Base-by-base conservation (phyloP, 768 basidiomycete species). In the Kwoniella pini region DNA sequence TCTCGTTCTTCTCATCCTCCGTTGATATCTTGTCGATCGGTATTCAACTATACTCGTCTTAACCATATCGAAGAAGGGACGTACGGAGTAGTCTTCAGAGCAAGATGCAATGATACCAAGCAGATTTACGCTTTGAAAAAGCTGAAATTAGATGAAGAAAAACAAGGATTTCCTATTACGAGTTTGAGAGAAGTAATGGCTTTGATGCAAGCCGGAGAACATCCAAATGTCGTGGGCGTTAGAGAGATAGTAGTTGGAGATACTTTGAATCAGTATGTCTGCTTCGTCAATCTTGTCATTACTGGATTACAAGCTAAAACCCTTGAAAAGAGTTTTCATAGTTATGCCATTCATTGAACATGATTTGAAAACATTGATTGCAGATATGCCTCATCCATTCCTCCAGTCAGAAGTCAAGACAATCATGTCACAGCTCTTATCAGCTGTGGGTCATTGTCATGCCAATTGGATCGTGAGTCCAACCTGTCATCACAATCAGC, bases 311-410 rank as follows among this genome's bases (percentile, higher is more conserved):
- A 5, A 42, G 40, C 11, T 42, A 42, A 42, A 5, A 6, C 5
- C 9, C 9, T 21, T 19, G 30, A 9, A 22, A 7, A 97, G 96
- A 82, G 91, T 98, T 43, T 99, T 94, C 79, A 94, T 99, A 66
- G 96, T 98, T 33, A 96, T 96, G 94, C 93, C 96, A 78, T 99
- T 99, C 75, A 95, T 99, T 76, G 96, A 99, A 79, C 96, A 99
- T 79, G 96, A 99, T 78, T 87, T 99, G 77, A 99, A 99, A 80
- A 89, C 94, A 5, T 84, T 99, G 52, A 84, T 99, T 58, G 90
- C 88, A 24, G 81, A 91, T 63, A 98, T 98, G 96, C 93, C 94
- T 1, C 85, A 88, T 30, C 94, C 96, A 1, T 99, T 99, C 81
- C 82, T 97, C 39, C 92, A 95, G 79, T 95, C 92, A 40, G 96